Conservation (phyloP, 331 rosid genomes). For the Dryas integrifolia region DNA sequence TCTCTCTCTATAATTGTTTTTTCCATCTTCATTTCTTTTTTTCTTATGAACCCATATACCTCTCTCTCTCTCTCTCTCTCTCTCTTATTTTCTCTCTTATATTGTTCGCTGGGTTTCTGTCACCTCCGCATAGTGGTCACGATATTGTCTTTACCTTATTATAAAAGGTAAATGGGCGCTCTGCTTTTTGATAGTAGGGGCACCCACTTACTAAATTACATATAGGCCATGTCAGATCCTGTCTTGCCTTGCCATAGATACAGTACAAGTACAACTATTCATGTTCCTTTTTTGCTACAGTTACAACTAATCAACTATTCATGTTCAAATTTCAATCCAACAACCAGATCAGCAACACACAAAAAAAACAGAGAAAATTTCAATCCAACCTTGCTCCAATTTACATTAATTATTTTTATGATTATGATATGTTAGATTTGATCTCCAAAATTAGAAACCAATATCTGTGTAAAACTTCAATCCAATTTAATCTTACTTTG, state of each 20-base stretch:
- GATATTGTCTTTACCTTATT: slow-evolving; percentile 11
- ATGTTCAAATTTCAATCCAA: slow-evolving; percentile 6
- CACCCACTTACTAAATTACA: slow-evolving; percentile 8
- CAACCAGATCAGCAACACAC: too few species aligned
- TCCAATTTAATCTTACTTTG: too few species aligned
- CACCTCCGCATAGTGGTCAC: slow-evolving; percentile 25
- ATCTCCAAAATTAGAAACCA: too few species aligned
- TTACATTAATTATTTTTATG: too few species aligned
- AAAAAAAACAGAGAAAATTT: too few species aligned
- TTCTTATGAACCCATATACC: neutral
- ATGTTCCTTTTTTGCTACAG: slow-evolving; percentile 9
- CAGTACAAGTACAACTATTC: slow-evolving; percentile 20
- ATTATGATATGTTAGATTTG: too few species aligned
- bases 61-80: neutral
- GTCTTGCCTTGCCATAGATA: slow-evolving; percentile 16
- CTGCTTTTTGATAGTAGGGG: neutral
- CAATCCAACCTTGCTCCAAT: slow-evolving; percentile 2
- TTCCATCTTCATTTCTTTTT: neutral
- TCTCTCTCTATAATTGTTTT: slow-evolving; percentile 14
- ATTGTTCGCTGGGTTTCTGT: slow-evolving; percentile 22
- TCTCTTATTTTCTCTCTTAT: neutral
- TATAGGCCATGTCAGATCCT: slow-evolving; percentile 24
- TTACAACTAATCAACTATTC: slow-evolving; percentile 8
- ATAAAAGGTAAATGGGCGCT: slow-evolving; percentile 10
- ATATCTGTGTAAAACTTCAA: too few species aligned